phyloP scores from a whole-genome alignment of 2,329 filamentous ascomycete genomes.

The Teratosphaeria gauchensis region DNA sequence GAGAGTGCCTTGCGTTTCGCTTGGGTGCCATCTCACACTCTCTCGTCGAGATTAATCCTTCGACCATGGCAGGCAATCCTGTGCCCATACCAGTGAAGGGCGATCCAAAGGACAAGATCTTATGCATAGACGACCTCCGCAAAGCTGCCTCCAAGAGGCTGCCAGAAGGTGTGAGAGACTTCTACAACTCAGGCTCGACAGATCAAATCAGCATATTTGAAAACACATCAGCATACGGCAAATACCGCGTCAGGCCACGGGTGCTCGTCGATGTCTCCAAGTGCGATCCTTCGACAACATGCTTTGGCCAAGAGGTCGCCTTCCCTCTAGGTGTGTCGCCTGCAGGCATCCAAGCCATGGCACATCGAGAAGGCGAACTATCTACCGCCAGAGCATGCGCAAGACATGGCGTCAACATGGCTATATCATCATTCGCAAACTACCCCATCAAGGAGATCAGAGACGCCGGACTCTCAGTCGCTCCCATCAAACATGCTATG shows the following conservation, averaged over 20 bases:
- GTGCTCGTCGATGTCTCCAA: conserved; percentile 29
- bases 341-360: conserved; percentile 42
- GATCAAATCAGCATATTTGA: conserved; percentile 45
- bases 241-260: conserved; percentile 28
- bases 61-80: conserved; percentile 9
- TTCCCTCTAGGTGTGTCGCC: conserved; percentile 46
- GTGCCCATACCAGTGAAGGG: conserved; percentile 3
- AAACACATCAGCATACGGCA: conserved; percentile 43
- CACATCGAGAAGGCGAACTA: conserved; percentile 42
- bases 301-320: conserved; percentile 33
- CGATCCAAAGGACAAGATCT: conserved; percentile 8
- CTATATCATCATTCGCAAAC: conserved; percentile 39
- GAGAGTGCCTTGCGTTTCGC: neutral
- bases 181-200: conserved; percentile 50
- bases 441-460: conserved; percentile 39
- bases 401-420: conserved; percentile 37
- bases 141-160: conserved; percentile 13
- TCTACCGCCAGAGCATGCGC: conserved; percentile 40
- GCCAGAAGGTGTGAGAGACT: conserved; percentile 29
- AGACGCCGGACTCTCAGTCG: conserved; percentile 24
- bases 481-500: conserved; percentile 39
- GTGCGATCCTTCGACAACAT: conserved; percentile 31
- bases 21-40: neutral
- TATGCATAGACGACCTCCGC: conserved; percentile 31
- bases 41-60: neutral